A percentile compares a stretch with the other conserved stretches of the same genome.
These are phyloP conservation scores for Angomonas deanei DNA, from an alignment of 208 protist species.

Conservation along the genomic window DNA sequence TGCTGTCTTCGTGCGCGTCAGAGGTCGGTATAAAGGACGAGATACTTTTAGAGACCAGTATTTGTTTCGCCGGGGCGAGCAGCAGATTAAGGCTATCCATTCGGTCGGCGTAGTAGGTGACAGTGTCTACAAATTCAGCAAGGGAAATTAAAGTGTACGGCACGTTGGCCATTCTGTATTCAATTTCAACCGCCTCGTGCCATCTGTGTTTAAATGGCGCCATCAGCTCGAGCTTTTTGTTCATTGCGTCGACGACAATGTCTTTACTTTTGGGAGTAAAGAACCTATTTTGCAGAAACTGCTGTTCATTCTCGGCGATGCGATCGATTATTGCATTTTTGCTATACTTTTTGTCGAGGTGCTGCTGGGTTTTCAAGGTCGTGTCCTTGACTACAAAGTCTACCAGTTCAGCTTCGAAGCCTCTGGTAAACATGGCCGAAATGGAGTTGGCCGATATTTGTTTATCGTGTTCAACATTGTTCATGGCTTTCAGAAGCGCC, in stretches of 20 bases:
- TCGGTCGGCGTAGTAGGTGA: slow-evolving; percentile 69
- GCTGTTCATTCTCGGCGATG: slow-evolving; percentile 47
- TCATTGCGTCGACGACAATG: slow-evolving; percentile 45
- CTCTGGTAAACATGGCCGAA: slow-evolving; percentile 44
- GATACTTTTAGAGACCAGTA: slow-evolving; percentile 39
- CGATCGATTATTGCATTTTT: slow-evolving; percentile 37
- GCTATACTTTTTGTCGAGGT: slow-evolving; percentile 44
- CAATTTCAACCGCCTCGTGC: slow-evolving; percentile 53
- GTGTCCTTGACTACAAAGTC: slow-evolving; percentile 53
- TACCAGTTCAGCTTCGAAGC: slow-evolving; percentile 52
- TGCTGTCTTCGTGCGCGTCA: neutral
- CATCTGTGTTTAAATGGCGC: slow-evolving; percentile 39
- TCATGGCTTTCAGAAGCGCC: slow-evolving; percentile 16
- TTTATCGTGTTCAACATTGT: slow-evolving; percentile 8
- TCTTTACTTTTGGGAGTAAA: slow-evolving; percentile 29
- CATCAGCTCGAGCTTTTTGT: slow-evolving; percentile 39
- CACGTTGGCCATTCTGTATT: slow-evolving; percentile 56
- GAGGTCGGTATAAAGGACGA: slow-evolving; percentile 16
- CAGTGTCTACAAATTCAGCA: slow-evolving; percentile 69
- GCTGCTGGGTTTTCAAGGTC: slow-evolving; percentile 25
- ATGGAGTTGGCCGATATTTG: slow-evolving; percentile 15
- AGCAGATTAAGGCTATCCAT: slow-evolving; percentile 36
- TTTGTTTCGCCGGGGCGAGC: slow-evolving; percentile 22
- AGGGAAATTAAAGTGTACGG: slow-evolving; percentile 57
- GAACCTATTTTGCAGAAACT: slow-evolving; percentile 36